Base-by-base conservation (phyloP, 345 rosid genomes). In the Reutealis trisperma region DNA sequence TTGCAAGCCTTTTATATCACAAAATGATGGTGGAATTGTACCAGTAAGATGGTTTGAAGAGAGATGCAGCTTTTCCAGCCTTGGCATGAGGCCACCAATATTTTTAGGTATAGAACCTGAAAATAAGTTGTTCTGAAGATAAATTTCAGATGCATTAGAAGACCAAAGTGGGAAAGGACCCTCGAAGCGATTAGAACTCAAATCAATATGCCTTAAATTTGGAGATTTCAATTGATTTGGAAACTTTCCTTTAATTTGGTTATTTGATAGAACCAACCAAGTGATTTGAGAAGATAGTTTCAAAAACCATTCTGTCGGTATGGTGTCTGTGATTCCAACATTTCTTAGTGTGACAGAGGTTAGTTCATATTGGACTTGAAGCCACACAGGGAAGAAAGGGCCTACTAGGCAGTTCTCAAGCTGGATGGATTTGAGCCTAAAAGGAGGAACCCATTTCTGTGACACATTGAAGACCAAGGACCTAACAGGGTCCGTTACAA, bases 111-210 rank as follows among this genome's bases (percentile, higher is more conserved):
- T 9, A 8, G 24, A 30, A 34, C 95, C 92, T 0, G 89, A 88
- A 82, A 89, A 86, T 32, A 72, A 79, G 80, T 91, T 91, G 63
- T 73, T 79, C n/a, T 84, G 74, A 42, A 91, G 89, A 74, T 76
- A 77, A 8, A 88, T 34, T 47, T 75, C 80, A 7, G 83, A 81
- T 75, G 85, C 88, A 79, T 81, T 70, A 3, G 60, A 83, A 63
- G 87, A 83, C 91, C 88, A 88, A 71, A 74, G 71, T 68, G 91
- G 94, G 25, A 86, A 74, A 54, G 87, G 77, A 44, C 92, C 95
- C 30, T 84, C 74, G 45, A 88, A 89, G 66, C 42, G 64, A 80
- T 89, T 86, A 65, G 82, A 80, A 81, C 90, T 77, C 55, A 77
- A 51, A 77, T 67, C 79, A 47, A 34, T 47, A 19, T 21, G 55